These are phyloP conservation scores for Colletotrichum ledebouriae DNA, from an alignment of 2,329 filamentous ascomycete genomes.

Conservation along the genomic window DNA sequence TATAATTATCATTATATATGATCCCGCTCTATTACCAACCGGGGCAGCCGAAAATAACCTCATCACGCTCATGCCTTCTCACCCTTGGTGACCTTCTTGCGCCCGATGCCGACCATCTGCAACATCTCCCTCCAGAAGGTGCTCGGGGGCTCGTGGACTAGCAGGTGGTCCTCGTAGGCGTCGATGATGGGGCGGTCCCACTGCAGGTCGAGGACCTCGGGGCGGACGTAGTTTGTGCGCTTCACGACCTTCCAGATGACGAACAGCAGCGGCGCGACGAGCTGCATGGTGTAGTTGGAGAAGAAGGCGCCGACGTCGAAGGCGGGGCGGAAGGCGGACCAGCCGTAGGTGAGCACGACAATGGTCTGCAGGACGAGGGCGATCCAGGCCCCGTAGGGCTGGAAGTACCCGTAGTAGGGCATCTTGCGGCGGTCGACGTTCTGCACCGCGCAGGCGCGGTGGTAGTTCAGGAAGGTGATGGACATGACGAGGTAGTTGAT, in stretches of 20 bases:
- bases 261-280: slow-evolving; percentile 69
- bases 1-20: not conserved
- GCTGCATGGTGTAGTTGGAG: slow-evolving; percentile 73
- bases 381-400: slow-evolving; percentile 71
- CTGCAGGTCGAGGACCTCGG: slow-evolving; percentile 68
- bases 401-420: slow-evolving; percentile 76
- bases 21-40: not conserved
- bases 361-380: slow-evolving; percentile 70
- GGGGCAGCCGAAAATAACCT: not conserved
- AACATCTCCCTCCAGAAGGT: slow-evolving; percentile 70
- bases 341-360: slow-evolving; percentile 74
- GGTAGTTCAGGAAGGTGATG: slow-evolving; percentile 75
- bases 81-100: slow-evolving; percentile 44
- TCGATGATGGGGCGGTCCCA: slow-evolving; percentile 72
- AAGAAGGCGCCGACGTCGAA: slow-evolving; percentile 73
- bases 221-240: slow-evolving; percentile 68
- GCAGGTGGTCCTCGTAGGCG: slow-evolving; percentile 61
- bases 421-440: slow-evolving; percentile 68
- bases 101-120: slow-evolving; percentile 58
- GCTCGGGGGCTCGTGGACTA: slow-evolving; percentile 54
- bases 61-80: slow-evolving; percentile 39
- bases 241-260: slow-evolving; percentile 73
- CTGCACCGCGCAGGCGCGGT: slow-evolving; percentile 67
- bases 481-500: slow-evolving; percentile 42
- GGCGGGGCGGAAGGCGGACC: slow-evolving; percentile 70